Evolutionary conservation across 352 stramenopile species (phyloP), one percentile per base, ranked within the genome.

Genomic region (Bremia lactucae): DNA sequence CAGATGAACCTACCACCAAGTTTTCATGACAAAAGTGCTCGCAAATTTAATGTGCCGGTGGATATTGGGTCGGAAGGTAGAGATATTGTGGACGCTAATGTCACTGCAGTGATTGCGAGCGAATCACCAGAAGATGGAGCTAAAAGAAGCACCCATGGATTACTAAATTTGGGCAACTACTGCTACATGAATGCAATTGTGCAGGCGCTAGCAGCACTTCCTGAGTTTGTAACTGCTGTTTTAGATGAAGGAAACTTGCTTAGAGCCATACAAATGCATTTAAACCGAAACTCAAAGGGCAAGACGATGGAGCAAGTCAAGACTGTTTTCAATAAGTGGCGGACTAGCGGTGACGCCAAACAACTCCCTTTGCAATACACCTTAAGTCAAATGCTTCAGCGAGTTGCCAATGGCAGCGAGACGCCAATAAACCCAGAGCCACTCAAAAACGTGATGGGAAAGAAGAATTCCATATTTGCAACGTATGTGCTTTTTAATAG

Each of bases 111-210:
- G 8, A 38, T 42, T 13, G 7, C 22, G 22, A 36, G 29, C 19
- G 50, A 36, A 3, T 49, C 42, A 9, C 25, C 44, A 4, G 35
- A 40, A 16, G 46, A 54, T 40, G 54, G 31, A 22, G 47, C 46
- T 14, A 57, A 60, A 19, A 67, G 69, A 29, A 74, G 70, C n/a
- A 74, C 62, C 0, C 80, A 89, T 25, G 94, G 94, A n/a, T 64
- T 98, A 14, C 50, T 96, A 14, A 98, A 98, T 55, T 59, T 98
- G 11, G 94, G 94, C 41, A 90, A 94, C 47, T 90, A 83, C 44
- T 94, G 82, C 59, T 94, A 94, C 52, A 92, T 98, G 71, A 98
- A 98, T 58, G 82, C 83, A 9, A 97, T 97, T 16, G 48, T 97
- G 7, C 81, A 94, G 38, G 69, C 81, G 2, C 48, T 94, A 10